Percentiles rank a stretch among this genome's conserved stretches.
Evolutionary conservation across 169 alveolate species (phyloP).

Genomic region (Plasmodium vinckei): DNA sequence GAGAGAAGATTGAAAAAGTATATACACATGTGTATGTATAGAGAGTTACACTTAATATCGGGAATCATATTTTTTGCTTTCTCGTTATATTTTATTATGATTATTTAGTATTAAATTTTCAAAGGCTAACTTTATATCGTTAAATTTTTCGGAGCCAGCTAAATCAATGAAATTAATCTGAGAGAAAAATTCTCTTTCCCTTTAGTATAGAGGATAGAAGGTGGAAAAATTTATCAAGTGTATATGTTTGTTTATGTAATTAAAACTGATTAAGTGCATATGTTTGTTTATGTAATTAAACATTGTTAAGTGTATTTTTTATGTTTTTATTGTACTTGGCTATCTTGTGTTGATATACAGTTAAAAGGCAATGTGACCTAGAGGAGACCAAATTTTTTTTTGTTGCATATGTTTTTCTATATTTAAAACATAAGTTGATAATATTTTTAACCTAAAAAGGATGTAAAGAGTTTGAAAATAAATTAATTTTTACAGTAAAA

Average conservation of each 20-base stretch:
- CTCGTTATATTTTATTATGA: too few relatives aligned
- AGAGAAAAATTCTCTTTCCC: conserved; percentile 59
- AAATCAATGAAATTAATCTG: conserved; percentile 72
- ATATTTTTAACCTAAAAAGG: conserved; percentile 30
- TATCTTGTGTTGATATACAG: conserved; percentile 45
- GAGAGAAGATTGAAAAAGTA: neutral
- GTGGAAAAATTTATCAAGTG: too few relatives aligned
- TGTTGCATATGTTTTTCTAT: conserved; percentile 71
- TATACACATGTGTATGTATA: neutral
- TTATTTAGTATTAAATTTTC: too few relatives aligned
- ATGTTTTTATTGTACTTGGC: conserved; percentile 6
- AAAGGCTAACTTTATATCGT: conserved; percentile 64
- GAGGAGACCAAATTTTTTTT: conserved; percentile 70
- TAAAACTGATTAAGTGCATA: neutral
- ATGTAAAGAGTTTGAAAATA: neutral
- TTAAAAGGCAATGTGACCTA: conserved; percentile 65
- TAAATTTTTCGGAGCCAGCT: conserved; percentile 76
- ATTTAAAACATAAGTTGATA: conserved; percentile 56
- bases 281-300: conserved; percentile 3
- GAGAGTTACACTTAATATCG: neutral
- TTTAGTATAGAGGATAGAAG: neutral
- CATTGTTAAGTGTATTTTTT: neutral
- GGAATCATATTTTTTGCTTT: too few relatives aligned
- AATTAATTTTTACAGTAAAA: neutral
- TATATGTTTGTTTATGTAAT: conserved; percentile 2